Conservation (phyloP, 768 basidiomycete species). For the Amanita exitialis region DNA sequence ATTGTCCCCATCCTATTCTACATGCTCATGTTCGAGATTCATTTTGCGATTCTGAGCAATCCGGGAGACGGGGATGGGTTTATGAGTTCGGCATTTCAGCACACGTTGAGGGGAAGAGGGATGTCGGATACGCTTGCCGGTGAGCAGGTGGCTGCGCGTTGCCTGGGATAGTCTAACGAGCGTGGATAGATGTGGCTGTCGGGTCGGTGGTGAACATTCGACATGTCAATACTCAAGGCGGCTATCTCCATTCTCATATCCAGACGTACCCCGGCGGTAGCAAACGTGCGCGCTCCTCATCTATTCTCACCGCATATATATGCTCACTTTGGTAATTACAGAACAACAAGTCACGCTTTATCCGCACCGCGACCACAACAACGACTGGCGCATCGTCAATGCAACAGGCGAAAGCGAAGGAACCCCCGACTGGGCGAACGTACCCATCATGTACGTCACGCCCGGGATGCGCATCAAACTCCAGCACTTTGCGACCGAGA, state of each 20-base stretch:
- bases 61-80: constrained; percentile 98
- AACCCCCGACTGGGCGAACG: constrained; percentile 32
- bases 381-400: constrained; percentile 82
- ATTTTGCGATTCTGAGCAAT: constrained; percentile 81
- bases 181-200: constrained; percentile 61
- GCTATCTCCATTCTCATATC: constrained; percentile 93
- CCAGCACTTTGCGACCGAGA: constrained; percentile 70
- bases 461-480: constrained; percentile 69
- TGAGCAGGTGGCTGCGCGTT: constrained; percentile 20
- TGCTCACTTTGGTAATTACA: constrained; percentile 19
- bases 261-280: constrained; percentile 88
- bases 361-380: constrained; percentile 96
- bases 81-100: constrained; percentile 99
- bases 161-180: not conserved
- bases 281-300: constrained; percentile 44
- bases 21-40: constrained; percentile 94
- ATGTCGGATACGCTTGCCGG: constrained; percentile 94
- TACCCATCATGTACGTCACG: constrained; percentile 54
- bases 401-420: constrained; percentile 39
- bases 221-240: constrained; percentile 95
- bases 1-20: constrained; percentile 80
- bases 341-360: constrained; percentile 99
- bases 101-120: constrained; percentile 78
- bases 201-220: constrained; percentile 80
- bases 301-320: not conserved